These are phyloP conservation scores for Flaveria linearis DNA, from an alignment of 129 eudicot species.

Conservation along the genomic window DNA sequence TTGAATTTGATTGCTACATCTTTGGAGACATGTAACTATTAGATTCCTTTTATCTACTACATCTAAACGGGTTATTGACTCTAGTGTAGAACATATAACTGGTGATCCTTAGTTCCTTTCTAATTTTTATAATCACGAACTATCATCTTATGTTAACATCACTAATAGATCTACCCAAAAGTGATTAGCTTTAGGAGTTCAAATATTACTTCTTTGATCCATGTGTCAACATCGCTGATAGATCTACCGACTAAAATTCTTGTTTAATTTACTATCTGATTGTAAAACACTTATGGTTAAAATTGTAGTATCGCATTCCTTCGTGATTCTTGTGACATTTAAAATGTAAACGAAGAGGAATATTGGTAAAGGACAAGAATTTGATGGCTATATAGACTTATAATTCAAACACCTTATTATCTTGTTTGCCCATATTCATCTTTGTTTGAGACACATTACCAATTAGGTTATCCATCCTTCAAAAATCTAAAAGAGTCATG, in stretches of 20 bases:
- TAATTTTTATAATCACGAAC: no score
- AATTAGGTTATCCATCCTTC: not conserved
- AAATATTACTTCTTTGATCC: no score
- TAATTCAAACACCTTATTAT: not conserved
- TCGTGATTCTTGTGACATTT: not conserved
- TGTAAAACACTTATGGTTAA: not conserved
- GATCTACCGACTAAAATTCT: not conserved
- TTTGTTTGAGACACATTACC: not conserved
- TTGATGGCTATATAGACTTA: not conserved
- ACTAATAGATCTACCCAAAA: not conserved
- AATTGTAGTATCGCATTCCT: not conserved
- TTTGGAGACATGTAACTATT: not conserved
- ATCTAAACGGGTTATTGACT: not conserved
- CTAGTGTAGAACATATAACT: not conserved
- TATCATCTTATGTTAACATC: no score
- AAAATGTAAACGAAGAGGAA: not conserved
- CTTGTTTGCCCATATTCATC: not conserved
- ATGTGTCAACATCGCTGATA: not conserved
- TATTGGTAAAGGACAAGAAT: not conserved
- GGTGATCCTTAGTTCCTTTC: not conserved
- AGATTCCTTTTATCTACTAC: not conserved
- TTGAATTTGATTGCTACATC: not conserved
- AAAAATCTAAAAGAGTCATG: not conserved
- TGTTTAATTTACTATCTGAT: not conserved
- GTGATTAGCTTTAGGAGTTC: not conserved